phyloP scores from a whole-genome alignment of 2,329 filamentous ascomycete genomes.

The Pseudogymnoascus destructans region DNA sequence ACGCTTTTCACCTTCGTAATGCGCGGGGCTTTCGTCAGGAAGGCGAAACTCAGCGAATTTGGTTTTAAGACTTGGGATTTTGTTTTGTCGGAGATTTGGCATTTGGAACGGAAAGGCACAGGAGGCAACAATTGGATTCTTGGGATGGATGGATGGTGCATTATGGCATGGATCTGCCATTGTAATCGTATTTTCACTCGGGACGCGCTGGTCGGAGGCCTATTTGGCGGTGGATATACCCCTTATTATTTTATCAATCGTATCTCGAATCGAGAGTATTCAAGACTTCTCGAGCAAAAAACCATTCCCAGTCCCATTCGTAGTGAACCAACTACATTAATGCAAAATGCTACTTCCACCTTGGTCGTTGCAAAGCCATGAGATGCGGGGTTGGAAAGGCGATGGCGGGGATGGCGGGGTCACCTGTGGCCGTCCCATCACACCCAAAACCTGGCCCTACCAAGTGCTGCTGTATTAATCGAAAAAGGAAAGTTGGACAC shows the following conservation, averaged over 20 bases:
- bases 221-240: slow-evolving; percentile 9
- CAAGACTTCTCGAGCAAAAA: slow-evolving; percentile 6
- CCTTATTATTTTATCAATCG: slow-evolving; percentile 7
- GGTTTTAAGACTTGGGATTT: slow-evolving; percentile 5
- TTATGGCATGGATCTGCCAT: slow-evolving; percentile 6
- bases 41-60: slow-evolving; percentile 2
- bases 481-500: slow-evolving; percentile 4
- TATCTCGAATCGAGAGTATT: slow-evolving; percentile 4
- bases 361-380: neutral
- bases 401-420: slow-evolving; percentile 6
- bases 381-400: neutral
- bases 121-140: slow-evolving; percentile 4
- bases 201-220: slow-evolving; percentile 7
- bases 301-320: neutral
- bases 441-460: neutral
- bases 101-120: slow-evolving; percentile 8
- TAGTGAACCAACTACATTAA: neutral
- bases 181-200: slow-evolving; percentile 8
- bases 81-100: neutral
- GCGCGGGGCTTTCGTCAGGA: slow-evolving; percentile 1
- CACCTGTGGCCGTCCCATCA: neutral
- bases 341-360: neutral
- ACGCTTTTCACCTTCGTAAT: neutral
- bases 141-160: slow-evolving; percentile 8
- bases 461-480: neutral